Percentiles rank a stretch among this genome's conserved stretches.
Conservation (phyloP, 345 rosid genomes). For the Raphanus sativus region DNA sequence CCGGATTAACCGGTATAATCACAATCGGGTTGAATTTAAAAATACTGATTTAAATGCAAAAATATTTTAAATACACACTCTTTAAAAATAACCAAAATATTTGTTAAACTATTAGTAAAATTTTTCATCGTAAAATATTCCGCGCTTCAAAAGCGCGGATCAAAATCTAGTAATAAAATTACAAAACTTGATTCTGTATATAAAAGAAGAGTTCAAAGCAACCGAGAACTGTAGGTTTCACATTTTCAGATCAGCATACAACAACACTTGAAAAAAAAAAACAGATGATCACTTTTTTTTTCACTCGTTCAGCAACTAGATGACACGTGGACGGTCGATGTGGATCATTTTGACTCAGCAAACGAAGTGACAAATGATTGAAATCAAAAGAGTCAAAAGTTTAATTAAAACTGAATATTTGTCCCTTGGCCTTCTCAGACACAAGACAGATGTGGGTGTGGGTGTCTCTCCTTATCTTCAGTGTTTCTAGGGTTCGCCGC, state of each 20-base stretch:
- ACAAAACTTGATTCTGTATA: background rate
- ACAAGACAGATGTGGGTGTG: background rate
- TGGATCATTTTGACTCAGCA: constrained; percentile 22
- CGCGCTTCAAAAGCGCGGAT: no score
- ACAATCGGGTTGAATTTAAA: no score
- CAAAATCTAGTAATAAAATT: no score
- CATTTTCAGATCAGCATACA: constrained; percentile 15
- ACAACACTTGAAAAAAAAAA: constrained; percentile 1
- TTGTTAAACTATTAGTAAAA: no score
- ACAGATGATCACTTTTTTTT: constrained; percentile 26
- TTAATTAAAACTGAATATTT: background rate
- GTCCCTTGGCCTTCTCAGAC: background rate
- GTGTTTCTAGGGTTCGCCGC: background rate
- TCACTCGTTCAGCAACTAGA: background rate
- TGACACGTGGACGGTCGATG: constrained; percentile 28
- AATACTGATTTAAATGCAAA: no score
- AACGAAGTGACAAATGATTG: constrained; percentile 39
- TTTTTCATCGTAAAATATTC: no score
- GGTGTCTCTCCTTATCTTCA: background rate
- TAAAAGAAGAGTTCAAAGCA: background rate
- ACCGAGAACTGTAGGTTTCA: constrained; percentile 33
- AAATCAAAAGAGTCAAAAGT: constrained; percentile 36
- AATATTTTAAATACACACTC: no score
- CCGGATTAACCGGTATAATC: no score
- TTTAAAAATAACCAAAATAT: no score